Base-by-base conservation (phyloP, 306 rosid species). In the Gastrolobium villosum region DNA sequence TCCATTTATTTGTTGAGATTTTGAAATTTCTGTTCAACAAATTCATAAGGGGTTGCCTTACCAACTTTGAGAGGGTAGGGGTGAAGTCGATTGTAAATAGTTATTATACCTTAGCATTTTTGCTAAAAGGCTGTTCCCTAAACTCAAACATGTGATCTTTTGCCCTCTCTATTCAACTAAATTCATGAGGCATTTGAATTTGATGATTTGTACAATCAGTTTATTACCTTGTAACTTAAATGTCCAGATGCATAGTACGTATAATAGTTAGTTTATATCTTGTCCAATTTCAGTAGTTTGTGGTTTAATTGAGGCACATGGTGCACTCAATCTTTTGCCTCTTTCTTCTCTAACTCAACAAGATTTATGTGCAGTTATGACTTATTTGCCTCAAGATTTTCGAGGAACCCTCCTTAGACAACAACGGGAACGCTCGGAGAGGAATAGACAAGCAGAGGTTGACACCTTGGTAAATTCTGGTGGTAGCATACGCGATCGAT, bases 361-460 rank as follows among this genome's bases (percentile, higher is more conserved):
- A 77, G 80, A 61, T 36, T 53, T 65, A 57, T 74, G 55, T 83
- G 88, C 86, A 94, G 99, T 95, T 68, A 88, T 95, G 99, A 92
- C 99, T 7, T 95, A 95, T 90, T 88, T 95, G 81, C 99, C 99
- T 72, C 99, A 95, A 88, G 99, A 92, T 86, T 95, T 95, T 81
- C 97, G 99, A 59, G 98, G 99, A 78, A 88, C 96, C 7, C 90
- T 95, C 28, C 86, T 95, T 57, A 91, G 89, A 81, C 97, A 86
- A 82, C 99, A 95, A 84, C 87, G 97, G 63, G 99, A 95, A 50
- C 96, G 99, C 50, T 95, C 98, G 0, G 99, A 95, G 88, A 92
- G 99, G 87, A 95, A 91, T 86, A 95, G 86, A 87, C 97, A 91
- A 79, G 98, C 97, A 4, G 96, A 87, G 88, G 86, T 95, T 54